phyloP scores from a whole-genome alignment of 176 grass and related monocot species.

The Ensete ventricosum region DNA sequence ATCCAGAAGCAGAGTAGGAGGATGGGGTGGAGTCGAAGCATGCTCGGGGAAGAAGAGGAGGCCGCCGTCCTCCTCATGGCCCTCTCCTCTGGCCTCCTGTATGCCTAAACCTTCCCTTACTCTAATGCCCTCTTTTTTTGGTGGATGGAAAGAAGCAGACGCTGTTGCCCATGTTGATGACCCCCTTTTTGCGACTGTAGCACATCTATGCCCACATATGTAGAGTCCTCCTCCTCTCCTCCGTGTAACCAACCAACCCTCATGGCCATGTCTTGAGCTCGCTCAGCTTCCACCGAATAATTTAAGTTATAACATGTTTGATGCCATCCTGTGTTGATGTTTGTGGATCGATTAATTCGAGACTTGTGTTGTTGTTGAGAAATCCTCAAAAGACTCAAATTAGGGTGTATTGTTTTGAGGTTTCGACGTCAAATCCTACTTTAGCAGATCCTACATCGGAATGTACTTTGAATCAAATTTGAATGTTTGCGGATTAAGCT shows the following conservation, averaged over 20 bases:
- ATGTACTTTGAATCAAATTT: no score
- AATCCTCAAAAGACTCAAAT: no score
- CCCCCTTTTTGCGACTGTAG: background rate
- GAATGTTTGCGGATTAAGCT: no score
- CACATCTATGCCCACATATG: background rate
- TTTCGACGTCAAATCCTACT: no score
- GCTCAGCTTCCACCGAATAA: background rate
- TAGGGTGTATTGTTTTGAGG: no score
- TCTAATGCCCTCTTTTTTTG: background rate
- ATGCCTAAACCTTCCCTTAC: background rate
- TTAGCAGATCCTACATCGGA: no score
- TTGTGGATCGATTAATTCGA: no score
- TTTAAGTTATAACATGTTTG: background rate
- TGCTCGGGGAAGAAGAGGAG: slow-evolving; percentile 51
- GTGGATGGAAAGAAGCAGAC: background rate
- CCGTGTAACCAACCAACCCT: background rate
- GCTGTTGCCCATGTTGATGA: background rate
- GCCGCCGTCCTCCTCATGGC: slow-evolving; percentile 85
- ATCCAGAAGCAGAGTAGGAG: slow-evolving; percentile 33
- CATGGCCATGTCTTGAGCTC: background rate
- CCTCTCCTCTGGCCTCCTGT: slow-evolving; percentile 50
- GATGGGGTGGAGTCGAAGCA: slow-evolving; percentile 47
- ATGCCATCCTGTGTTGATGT: no score
- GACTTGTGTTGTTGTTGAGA: no score
- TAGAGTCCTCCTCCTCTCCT: background rate